These are phyloP conservation scores for Trematosphaeria pertusa DNA, from an alignment of 2,329 filamentous ascomycete genomes.

Conservation along the genomic window DNA sequence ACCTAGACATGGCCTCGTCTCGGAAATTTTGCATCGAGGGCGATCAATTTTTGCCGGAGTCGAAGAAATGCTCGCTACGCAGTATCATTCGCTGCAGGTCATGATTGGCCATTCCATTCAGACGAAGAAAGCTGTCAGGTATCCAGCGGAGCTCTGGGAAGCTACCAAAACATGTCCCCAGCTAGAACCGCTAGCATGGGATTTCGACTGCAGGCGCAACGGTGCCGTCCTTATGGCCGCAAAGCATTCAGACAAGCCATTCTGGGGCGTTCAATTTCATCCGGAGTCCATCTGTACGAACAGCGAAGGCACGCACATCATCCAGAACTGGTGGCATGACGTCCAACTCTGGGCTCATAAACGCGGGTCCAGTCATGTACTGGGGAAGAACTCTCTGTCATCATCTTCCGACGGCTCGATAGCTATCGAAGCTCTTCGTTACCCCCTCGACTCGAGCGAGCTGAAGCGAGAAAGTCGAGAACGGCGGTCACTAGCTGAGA, in stretches of 20 bases:
- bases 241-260: slow-evolving; percentile 71
- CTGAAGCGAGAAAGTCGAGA: not conserved
- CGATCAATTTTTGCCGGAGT: slow-evolving; percentile 71
- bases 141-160: slow-evolving; percentile 51
- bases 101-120: slow-evolving; percentile 46
- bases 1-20: slow-evolving; percentile 83
- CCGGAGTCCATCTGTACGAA: slow-evolving; percentile 89
- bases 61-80: slow-evolving; percentile 69
- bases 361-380: not conserved
- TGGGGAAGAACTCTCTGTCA: too few species aligned
- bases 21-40: slow-evolving; percentile 66
- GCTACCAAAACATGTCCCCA: slow-evolving; percentile 44
- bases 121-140: slow-evolving; percentile 36
- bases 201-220: slow-evolving; percentile 54
- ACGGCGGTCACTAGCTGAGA: not conserved
- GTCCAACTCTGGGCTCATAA: slow-evolving; percentile 61
- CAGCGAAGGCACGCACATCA: slow-evolving; percentile 66
- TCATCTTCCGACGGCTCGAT: too few species aligned
- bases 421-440: too few species aligned
- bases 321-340: slow-evolving; percentile 77
- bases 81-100: slow-evolving; percentile 73
- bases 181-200: slow-evolving; percentile 57
- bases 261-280: slow-evolving; percentile 90
- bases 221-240: slow-evolving; percentile 77
- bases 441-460: not conserved